These are phyloP conservation scores for Fusarium sp. DNA, from an alignment of 2,329 filamentous ascomycete genomes.

Conservation along the genomic window DNA sequence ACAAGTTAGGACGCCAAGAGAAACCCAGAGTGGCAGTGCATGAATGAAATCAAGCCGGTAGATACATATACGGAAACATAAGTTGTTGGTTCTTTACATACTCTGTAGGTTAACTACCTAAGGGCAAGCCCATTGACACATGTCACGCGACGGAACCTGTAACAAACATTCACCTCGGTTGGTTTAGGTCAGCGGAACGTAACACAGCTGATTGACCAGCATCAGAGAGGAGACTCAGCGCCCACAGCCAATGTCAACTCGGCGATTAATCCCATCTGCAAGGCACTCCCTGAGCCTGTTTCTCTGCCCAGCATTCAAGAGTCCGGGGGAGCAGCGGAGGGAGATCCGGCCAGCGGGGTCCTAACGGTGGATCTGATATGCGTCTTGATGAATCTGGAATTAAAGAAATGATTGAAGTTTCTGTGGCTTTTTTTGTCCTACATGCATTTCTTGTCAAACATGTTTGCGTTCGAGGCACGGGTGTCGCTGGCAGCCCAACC, in stretches of 20 bases:
- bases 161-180: conserved; percentile 33
- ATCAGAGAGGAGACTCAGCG: conserved; percentile 7
- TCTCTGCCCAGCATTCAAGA: conserved; percentile 8
- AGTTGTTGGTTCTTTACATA: not conserved
- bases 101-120: not conserved
- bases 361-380: conserved; percentile 22
- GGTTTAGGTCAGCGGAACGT: conserved; percentile 12
- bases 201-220: conserved; percentile 11
- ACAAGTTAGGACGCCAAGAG: conserved; percentile 19
- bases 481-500: not conserved
- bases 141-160: conserved; percentile 9
- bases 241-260: conserved; percentile 10
- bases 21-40: conserved; percentile 22
- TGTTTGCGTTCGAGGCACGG: not conserved
- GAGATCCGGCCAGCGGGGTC: conserved; percentile 7
- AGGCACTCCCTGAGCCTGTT: conserved; percentile 25
- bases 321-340: conserved; percentile 22
- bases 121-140: conserved; percentile 23
- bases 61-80: not conserved
- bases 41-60: not conserved
- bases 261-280: conserved; percentile 27
- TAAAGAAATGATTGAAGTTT: not conserved
- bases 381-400: conserved; percentile 27
- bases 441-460: not conserved
- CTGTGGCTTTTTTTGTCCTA: not conserved